Conservation (phyloP, 2,329 filamentous ascomycete genomes). For the Epichloe bromicola region DNA sequence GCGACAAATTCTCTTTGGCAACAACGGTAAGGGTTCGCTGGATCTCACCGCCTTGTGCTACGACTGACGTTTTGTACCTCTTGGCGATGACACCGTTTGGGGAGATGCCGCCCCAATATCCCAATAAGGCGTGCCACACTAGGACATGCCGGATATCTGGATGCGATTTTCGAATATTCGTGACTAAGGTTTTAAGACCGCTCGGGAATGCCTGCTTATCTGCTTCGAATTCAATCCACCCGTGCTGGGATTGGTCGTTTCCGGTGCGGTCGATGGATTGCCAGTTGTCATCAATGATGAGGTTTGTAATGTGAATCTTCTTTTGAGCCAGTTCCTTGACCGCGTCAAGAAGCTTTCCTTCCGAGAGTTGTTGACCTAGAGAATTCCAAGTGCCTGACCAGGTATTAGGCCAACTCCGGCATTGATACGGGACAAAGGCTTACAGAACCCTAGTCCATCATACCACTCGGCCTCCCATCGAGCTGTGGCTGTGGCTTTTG, state of each 20-base stretch:
- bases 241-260: constrained; percentile 40
- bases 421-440: constrained; percentile 12
- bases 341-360: constrained; percentile 65
- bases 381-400: constrained; percentile 74
- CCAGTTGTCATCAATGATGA: constrained; percentile 98
- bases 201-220: constrained; percentile 65
- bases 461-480: constrained; percentile 81
- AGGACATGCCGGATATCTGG: constrained; percentile 69
- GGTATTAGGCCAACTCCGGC: constrained; percentile 9
- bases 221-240: constrained; percentile 79
- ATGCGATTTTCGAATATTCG: constrained; percentile 54
- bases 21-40: constrained; percentile 46
- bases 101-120: constrained; percentile 87
- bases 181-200: constrained; percentile 61
- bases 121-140: constrained; percentile 84
- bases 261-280: constrained; percentile 52
- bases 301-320: constrained; percentile 64
- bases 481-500: constrained; percentile 39
- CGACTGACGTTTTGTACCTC: constrained; percentile 61
- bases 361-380: constrained; percentile 69
- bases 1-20: constrained; percentile 56
- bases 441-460: constrained; percentile 83
- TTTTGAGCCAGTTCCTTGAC: constrained; percentile 57
- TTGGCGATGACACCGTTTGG: constrained; percentile 60
- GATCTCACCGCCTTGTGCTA: constrained; percentile 43